Base-by-base conservation (phyloP, 2,329 filamentous ascomycete species). In the Colletotrichum sp. region DNA sequence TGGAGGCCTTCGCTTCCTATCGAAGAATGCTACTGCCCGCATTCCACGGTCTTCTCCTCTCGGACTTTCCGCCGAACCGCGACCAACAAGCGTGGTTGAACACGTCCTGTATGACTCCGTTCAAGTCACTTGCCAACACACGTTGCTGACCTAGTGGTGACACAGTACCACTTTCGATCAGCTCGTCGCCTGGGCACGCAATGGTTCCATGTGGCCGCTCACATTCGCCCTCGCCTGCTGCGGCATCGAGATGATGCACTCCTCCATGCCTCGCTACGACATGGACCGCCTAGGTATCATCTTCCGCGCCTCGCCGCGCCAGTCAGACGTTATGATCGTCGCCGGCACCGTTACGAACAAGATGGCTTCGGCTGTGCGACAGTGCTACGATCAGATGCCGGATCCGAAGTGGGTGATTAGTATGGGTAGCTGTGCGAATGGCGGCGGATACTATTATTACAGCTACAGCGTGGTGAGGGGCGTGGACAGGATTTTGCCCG, bases 341-440 rank as follows among this genome's bases (percentile, higher is more conserved):
- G 95, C 96, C 27, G 96, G 96, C 76, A 98, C 96, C 32, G 91
- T 98, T 77, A 98, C 95, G 80, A 98, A 98, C 90, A 98, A 98
- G 89, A 98, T 98, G 96, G 95, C 95, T 1, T 95, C 96, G 3
- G 96, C 96, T 36, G 88, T 98, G 82, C 90, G 96, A 84, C 95
- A 97, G 87, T 93, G 97, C 77, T 98, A 98, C 87, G 96, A 98
- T 85, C 96, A 98, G 89, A 98, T 98, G 95, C 95, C 95, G 32
- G 95, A 98, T 36, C 95, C 95, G 19, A 91, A 94, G 82, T 98
- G 95, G 95, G 95, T 96, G 80, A 85, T 92, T 81, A 94, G 92
- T 80, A 96, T 96, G 95, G 95, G 95, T 15, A 95, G 92, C 82
- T 96, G 95, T 84, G 95, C 95, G 76, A 96, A 96, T 85, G 95